A percentile compares a stretch with the other conserved stretches of the same genome.
Evolutionary conservation across 139 green algal genomes (phyloP).

Genomic region (Chlorella ohadii): DNA sequence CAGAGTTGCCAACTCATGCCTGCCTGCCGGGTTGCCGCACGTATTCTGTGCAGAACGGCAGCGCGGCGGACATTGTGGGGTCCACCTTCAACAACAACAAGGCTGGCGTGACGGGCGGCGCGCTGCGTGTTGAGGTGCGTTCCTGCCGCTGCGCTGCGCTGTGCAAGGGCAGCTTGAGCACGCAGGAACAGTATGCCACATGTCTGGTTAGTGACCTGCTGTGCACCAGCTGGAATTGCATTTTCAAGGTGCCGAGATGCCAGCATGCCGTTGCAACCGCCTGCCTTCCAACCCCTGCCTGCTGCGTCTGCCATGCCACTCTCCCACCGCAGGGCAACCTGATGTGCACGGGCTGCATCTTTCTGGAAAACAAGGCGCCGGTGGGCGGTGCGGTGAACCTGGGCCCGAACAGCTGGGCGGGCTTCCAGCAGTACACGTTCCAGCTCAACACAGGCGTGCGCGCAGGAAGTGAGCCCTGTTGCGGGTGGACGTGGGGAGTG

Average conservation of each 20-base stretch:
- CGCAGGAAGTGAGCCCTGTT: background rate
- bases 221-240: too few relatives aligned
- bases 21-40: background rate
- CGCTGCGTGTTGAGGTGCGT: background rate
- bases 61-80: background rate
- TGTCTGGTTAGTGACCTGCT: too few relatives aligned
- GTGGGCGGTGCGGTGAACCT: constrained; percentile 23
- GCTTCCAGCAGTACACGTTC: constrained; percentile 25
- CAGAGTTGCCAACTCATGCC: background rate
- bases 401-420: constrained; percentile 5
- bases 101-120: constrained; percentile 9
- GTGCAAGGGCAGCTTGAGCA: background rate
- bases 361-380: constrained; percentile 25
- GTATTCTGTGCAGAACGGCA: constrained; percentile 16
- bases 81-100: constrained; percentile 26
- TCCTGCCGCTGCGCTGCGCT: background rate
- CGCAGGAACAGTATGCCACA: too few relatives aligned
- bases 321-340: constrained; percentile 20
- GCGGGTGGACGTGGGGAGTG: too few relatives aligned
- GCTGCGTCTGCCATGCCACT: too few relatives aligned
- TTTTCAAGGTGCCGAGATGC: too few relatives aligned
- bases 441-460: background rate
- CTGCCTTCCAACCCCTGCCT: too few relatives aligned
- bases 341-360: constrained; percentile 30
- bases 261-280: too few relatives aligned